Conservation (phyloP, 192 early-diverging fungal genomes). For the Coemansia biformis region DNA sequence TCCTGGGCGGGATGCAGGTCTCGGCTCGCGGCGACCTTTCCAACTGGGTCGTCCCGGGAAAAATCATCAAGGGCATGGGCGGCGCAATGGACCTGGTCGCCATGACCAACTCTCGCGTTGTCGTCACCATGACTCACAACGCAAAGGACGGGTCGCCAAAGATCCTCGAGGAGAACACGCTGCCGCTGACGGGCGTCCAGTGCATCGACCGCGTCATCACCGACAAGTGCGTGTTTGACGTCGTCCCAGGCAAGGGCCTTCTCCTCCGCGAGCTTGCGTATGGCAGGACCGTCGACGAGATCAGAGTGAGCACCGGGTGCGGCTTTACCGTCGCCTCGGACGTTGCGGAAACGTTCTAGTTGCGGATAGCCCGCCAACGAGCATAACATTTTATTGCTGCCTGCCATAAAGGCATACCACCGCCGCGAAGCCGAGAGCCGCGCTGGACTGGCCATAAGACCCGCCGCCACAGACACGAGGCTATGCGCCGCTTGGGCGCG, state of each 20-base stretch:
- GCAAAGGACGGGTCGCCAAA: constrained; percentile 65
- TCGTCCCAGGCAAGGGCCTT: constrained; percentile 52
- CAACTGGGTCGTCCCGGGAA: constrained; percentile 82
- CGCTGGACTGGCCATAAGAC: no score
- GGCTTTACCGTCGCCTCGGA: constrained; percentile 55
- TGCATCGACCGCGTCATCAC: constrained; percentile 67
- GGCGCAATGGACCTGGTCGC: constrained; percentile 80
- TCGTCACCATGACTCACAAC: constrained; percentile 68
- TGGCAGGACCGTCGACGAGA: constrained; percentile 60
- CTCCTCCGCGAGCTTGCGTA: constrained; percentile 61
- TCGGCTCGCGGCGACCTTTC: constrained; percentile 68
- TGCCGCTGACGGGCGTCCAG: constrained; percentile 67
- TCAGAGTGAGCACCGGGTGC: constrained; percentile 59
- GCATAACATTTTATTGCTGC: no score
- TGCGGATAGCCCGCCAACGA: no score
- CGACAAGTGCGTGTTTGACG: constrained; percentile 68
- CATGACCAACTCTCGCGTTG: constrained; percentile 60
- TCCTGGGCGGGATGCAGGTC: constrained; percentile 76
- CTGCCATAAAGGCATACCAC: no score
- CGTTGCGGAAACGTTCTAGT: constrained; percentile 39
- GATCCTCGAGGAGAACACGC: constrained; percentile 64
- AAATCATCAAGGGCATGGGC: constrained; percentile 84
- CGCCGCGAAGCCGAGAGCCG: no score
- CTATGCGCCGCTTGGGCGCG: no score
- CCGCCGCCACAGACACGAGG: no score